Conservation (phyloP, 2,329 filamentous ascomycete genomes). For the Sporothrix sp. region DNA sequence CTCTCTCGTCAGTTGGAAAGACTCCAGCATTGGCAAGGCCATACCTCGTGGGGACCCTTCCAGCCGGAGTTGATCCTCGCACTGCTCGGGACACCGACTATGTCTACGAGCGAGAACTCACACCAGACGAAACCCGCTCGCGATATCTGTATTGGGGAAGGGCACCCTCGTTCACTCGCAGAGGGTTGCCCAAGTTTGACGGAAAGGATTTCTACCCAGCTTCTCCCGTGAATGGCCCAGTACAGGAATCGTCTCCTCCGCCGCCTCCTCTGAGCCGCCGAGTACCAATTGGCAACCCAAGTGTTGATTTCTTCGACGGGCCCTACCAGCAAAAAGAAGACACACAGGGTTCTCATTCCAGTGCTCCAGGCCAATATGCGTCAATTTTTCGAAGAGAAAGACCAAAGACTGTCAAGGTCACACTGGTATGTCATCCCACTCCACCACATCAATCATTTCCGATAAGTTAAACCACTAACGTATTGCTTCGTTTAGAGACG, state of each 20-base stretch:
- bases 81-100: constrained; percentile 38
- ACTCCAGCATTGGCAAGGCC: constrained; percentile 26
- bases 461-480: too few relatives aligned
- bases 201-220: constrained; percentile 52
- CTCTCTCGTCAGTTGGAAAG: constrained; percentile 13
- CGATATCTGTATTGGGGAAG: constrained; percentile 53
- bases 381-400: constrained; percentile 1
- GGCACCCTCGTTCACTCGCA: constrained; percentile 39
- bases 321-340: neutral
- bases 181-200: constrained; percentile 52
- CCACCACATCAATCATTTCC: too few relatives aligned
- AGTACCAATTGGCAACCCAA: constrained; percentile 6
- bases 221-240: too few relatives aligned
- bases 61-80: constrained; percentile 33
- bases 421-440: constrained; percentile 13
- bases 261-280: neutral
- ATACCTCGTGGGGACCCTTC: constrained; percentile 47
- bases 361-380: neutral
- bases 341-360: neutral
- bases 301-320: neutral
- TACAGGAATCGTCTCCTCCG: too few relatives aligned
- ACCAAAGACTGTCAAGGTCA: constrained; percentile 15
- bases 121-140: constrained; percentile 47
- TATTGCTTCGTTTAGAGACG: constrained; percentile 4
- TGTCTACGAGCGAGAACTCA: constrained; percentile 47